phyloP scores from a whole-genome alignment of 2,329 filamentous ascomycete genomes.

The Cladosporium phlei region DNA sequence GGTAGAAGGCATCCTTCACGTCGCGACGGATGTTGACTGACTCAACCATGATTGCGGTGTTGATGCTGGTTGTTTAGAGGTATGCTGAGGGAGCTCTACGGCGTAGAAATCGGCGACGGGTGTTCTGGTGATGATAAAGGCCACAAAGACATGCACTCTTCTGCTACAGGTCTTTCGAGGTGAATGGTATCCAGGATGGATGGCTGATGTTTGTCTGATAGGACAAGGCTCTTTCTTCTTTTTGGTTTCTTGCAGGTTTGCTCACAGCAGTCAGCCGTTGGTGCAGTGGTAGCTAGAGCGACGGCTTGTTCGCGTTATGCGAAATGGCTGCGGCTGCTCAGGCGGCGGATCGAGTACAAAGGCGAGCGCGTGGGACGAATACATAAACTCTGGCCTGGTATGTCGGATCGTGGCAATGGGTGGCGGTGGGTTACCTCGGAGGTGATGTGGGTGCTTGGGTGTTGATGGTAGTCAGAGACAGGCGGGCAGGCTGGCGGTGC shows the following conservation, averaged over 20 bases:
- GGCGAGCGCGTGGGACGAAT: slow-evolving; percentile 94
- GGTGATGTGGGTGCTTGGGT: slow-evolving; percentile 12
- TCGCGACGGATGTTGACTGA: slow-evolving; percentile 93
- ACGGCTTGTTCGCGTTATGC: slow-evolving; percentile 91
- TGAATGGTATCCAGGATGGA: slow-evolving; percentile 14
- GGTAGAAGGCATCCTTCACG: slow-evolving; percentile 98
- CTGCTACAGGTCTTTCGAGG: not conserved
- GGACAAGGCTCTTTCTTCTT: not conserved
- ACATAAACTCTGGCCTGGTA: slow-evolving; percentile 68
- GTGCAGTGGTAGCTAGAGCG: slow-evolving; percentile 75
- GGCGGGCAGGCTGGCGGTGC: no score
- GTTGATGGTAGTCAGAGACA: no score
- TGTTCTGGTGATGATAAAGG: not conserved
- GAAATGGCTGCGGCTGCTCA: slow-evolving; percentile 89
- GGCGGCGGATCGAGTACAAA: slow-evolving; percentile 89
- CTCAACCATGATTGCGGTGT: slow-evolving; percentile 76
- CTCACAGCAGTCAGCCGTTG: slow-evolving; percentile 66
- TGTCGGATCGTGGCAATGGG: not conserved
- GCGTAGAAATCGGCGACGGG: not conserved
- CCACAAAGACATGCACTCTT: slow-evolving; percentile 13
- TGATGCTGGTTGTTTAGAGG: slow-evolving; percentile 21
- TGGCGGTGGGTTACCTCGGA: slow-evolving; percentile 17
- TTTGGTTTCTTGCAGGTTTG: slow-evolving; percentile 5
- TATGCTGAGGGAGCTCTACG: slow-evolving; percentile 5
- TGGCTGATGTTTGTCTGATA: slow-evolving; percentile 10